A percentile compares a stretch with the other conserved stretches of the same genome.
Conservation (phyloP, 1,284 basidiomycete genomes). For the Rhodotorula glutinis region DNA sequence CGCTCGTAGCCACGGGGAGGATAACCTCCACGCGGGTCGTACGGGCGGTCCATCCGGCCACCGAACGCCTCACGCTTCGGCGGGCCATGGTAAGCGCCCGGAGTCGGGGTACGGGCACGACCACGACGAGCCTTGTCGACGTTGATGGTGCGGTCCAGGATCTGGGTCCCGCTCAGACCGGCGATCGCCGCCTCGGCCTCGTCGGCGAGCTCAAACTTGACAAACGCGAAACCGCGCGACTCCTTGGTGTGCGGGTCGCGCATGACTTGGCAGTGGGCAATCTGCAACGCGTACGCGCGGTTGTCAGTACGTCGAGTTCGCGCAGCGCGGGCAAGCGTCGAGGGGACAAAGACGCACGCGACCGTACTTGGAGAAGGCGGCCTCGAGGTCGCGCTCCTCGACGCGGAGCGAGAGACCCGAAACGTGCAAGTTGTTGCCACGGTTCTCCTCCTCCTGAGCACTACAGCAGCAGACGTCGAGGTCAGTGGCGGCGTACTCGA, state of each 20-base stretch:
- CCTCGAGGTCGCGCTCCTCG: slow-evolving; percentile 81
- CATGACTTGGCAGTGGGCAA: slow-evolving; percentile 81
- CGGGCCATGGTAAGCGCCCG: slow-evolving; percentile 88
- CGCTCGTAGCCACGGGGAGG: slow-evolving; percentile 10
- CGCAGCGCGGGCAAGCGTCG: not conserved
- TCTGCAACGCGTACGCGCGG: slow-evolving; percentile 42
- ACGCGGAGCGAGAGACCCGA: slow-evolving; percentile 77
- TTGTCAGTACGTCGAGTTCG: slow-evolving; percentile 3
- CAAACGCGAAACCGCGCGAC: slow-evolving; percentile 95
- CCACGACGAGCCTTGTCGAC: slow-evolving; percentile 93
- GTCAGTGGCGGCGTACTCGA: no score
- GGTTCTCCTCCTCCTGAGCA: slow-evolving; percentile 56
- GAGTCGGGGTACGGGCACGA: slow-evolving; percentile 90
- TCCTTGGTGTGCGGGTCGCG: slow-evolving; percentile 94
- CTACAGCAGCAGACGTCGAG: not conserved
- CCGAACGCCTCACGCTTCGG: slow-evolving; percentile 64
- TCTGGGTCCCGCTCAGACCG: slow-evolving; percentile 73
- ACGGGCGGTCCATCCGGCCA: slow-evolving; percentile 48
- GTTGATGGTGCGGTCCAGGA: slow-evolving; percentile 78
- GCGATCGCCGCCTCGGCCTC: slow-evolving; percentile 88
- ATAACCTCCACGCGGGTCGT: slow-evolving; percentile 47
- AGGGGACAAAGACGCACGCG: slow-evolving; percentile 60
- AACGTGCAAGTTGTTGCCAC: slow-evolving; percentile 95
- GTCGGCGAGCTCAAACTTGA: slow-evolving; percentile 82
- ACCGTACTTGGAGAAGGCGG: slow-evolving; percentile 82